These are phyloP conservation scores for Beta vulgaris DNA, from an alignment of 148 eudicot genomes.

Conservation along the genomic window DNA sequence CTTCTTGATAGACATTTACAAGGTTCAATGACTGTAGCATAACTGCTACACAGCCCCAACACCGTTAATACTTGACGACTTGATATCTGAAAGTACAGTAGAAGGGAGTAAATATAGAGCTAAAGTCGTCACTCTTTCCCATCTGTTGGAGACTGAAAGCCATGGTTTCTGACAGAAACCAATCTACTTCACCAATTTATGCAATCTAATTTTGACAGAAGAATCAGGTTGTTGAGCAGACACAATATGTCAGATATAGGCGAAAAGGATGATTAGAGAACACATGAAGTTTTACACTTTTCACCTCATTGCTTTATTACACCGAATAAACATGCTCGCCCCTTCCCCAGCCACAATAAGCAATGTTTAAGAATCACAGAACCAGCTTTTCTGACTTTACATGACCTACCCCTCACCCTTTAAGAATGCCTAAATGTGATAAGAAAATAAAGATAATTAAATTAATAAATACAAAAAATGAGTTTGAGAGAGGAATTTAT, in stretches of 20 bases:
- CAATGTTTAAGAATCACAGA: constrained; percentile 21
- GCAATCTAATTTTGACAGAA: not conserved
- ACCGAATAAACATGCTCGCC: not conserved
- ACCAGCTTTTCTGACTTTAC: constrained; percentile 19
- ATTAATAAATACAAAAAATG: constrained; percentile 22
- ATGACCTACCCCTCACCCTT: constrained; percentile 15
- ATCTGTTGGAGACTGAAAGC: too few species aligned
- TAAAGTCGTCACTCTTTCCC: too few species aligned
- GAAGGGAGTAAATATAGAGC: too few species aligned
- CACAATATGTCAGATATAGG: not conserved
- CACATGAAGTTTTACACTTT: not conserved
- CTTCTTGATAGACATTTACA: too few species aligned
- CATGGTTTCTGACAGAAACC: too few species aligned
- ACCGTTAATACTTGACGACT: too few species aligned
- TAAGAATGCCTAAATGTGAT: constrained; percentile 21
- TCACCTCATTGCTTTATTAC: constrained; percentile 24
- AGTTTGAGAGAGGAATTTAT: constrained; percentile 6
- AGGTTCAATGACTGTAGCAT: too few species aligned
- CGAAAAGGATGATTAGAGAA: not conserved
- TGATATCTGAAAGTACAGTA: too few species aligned
- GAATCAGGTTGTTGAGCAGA: not conserved
- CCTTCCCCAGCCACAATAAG: constrained; percentile 1
- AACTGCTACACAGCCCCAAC: too few species aligned
- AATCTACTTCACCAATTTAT: not conserved
- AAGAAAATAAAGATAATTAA: constrained; percentile 3